Conservation (phyloP, 352 stramenopile species). For the Phytophthora ramorum region DNA sequence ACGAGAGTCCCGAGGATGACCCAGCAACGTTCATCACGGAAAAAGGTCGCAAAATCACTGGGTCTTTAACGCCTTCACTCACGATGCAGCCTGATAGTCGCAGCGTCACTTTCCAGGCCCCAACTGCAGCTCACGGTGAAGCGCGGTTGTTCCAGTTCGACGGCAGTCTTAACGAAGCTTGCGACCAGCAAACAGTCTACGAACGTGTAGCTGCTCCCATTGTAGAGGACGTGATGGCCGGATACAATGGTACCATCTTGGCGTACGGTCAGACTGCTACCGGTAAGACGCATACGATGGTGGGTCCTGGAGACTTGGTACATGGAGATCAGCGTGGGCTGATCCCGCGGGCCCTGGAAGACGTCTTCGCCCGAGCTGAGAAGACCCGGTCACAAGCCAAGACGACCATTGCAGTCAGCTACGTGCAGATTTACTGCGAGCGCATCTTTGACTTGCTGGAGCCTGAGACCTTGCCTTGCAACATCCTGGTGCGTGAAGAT, state of each 20-base stretch:
- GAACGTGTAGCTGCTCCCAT: constrained; percentile 54
- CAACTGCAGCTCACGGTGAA: constrained; percentile 32
- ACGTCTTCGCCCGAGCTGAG: constrained; percentile 58
- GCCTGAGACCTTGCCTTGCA: constrained; percentile 42
- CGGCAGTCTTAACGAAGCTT: constrained; percentile 48
- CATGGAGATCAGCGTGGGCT: constrained; percentile 51
- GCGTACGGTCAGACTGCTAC: constrained; percentile 73
- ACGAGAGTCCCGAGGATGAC: constrained; percentile 37
- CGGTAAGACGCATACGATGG: constrained; percentile 80
- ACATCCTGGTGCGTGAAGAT: constrained; percentile 72
- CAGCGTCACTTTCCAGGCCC: constrained; percentile 38
- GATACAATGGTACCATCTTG: constrained; percentile 75
- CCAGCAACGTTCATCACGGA: constrained; percentile 71
- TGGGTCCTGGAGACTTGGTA: constrained; percentile 49
- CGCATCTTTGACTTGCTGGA: constrained; percentile 76
- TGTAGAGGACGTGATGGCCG: constrained; percentile 67
- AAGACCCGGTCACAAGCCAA: constrained; percentile 35
- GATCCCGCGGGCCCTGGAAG: constrained; percentile 66
- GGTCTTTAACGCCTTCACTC: constrained; percentile 28
- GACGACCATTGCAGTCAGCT: constrained; percentile 69
- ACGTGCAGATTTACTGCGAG: constrained; percentile 86
- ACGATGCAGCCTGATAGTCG: constrained; percentile 39
- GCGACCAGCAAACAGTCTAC: constrained; percentile 60
- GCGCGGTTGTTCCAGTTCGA: constrained; percentile 67
- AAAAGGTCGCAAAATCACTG: constrained; percentile 39